phyloP scores from a whole-genome alignment of 2,329 filamentous ascomycete species.

The Amauroascus verrucosus region DNA sequence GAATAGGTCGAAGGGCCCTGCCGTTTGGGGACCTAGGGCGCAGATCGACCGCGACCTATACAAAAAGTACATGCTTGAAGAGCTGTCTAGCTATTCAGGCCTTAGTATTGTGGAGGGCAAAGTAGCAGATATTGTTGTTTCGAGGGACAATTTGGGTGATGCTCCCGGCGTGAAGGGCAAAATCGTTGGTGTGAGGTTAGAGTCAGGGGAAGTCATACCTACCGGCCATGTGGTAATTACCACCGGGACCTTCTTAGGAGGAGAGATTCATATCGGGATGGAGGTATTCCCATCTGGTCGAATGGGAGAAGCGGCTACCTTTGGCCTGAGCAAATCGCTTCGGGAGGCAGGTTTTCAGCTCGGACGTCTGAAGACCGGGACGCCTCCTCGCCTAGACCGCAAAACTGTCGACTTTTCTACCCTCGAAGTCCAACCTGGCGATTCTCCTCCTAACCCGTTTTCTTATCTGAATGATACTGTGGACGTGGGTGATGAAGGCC shows the following conservation, averaged over 20 bases:
- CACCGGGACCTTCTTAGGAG: constrained; percentile 88
- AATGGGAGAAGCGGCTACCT: constrained; percentile 88
- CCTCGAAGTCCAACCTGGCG: constrained; percentile 65
- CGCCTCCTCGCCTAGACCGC: constrained; percentile 74
- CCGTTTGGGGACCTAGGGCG: constrained; percentile 91
- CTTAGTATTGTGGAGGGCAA: constrained; percentile 73
- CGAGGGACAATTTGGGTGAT: constrained; percentile 44
- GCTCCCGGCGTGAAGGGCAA: constrained; percentile 49
- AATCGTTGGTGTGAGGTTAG: constrained; percentile 75
- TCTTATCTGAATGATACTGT: constrained; percentile 78
- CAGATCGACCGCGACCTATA: constrained; percentile 91
- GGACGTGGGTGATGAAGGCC: constrained; percentile 56
- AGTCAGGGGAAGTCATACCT: constrained; percentile 73
- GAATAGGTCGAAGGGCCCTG: constrained; percentile 82
- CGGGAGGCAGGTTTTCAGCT: constrained; percentile 79
- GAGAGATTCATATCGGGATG: constrained; percentile 91
- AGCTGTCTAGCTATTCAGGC: constrained; percentile 67
- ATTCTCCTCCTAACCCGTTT: constrained; percentile 79
- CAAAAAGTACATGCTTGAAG: constrained; percentile 79
- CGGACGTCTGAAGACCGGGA: constrained; percentile 89
- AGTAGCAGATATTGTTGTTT: constrained; percentile 81
- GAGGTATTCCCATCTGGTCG: constrained; percentile 76
- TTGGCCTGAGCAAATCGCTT: constrained; percentile 83
- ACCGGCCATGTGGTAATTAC: constrained; percentile 83
- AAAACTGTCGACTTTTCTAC: constrained; percentile 68